Evolutionary conservation across 1,284 basidiomycete genomes (phyloP).

Genomic region (Pseudozyma tsukubaensis): DNA sequence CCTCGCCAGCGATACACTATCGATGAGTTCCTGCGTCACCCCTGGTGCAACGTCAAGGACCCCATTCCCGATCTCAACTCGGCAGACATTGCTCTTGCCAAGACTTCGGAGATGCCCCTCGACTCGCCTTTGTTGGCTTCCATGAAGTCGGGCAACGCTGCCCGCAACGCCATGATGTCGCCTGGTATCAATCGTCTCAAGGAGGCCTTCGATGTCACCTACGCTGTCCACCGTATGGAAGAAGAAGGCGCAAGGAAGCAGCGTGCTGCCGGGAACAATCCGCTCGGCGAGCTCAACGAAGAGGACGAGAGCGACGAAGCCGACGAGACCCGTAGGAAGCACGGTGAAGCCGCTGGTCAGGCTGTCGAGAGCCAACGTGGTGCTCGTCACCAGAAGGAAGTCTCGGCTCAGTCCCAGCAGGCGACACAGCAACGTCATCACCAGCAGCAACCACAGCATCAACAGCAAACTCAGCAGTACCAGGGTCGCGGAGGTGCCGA

Average conservation of each 20-base stretch:
- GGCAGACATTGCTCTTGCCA: slow-evolving; percentile 63
- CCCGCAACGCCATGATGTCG: slow-evolving; percentile 78
- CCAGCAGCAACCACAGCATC: slow-evolving; percentile 31
- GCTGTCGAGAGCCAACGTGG: slow-evolving; percentile 61
- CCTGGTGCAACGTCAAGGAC: slow-evolving; percentile 81
- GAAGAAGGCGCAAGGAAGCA: slow-evolving; percentile 84
- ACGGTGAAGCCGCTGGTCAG: slow-evolving; percentile 67
- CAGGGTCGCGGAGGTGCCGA: slow-evolving; percentile 64
- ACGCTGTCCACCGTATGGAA: slow-evolving; percentile 98
- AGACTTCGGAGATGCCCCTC: slow-evolving; percentile 73
- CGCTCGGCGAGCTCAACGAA: slow-evolving; percentile 85
- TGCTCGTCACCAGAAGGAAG: slow-evolving; percentile 52
- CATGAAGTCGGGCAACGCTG: slow-evolving; percentile 71
- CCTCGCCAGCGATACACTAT: slow-evolving; percentile 95
- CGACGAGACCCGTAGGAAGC: slow-evolving; percentile 58
- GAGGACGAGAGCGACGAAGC: slow-evolving; percentile 76
- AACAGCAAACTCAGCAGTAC: slow-evolving; percentile 52
- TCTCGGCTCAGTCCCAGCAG: slow-evolving; percentile 28
- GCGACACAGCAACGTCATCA: slow-evolving; percentile 49
- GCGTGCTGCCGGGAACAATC: slow-evolving; percentile 70
- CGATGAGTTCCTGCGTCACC: slow-evolving; percentile 95
- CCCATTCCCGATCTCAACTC: slow-evolving; percentile 63
- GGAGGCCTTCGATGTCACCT: slow-evolving; percentile 98
- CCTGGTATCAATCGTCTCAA: slow-evolving; percentile 86
- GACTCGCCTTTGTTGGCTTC: slow-evolving; percentile 91